Evolutionary conservation across 2,329 filamentous ascomycete genomes (phyloP), one percentile per base, ranked within the genome.

Genomic region (Geosmithia flava): DNA sequence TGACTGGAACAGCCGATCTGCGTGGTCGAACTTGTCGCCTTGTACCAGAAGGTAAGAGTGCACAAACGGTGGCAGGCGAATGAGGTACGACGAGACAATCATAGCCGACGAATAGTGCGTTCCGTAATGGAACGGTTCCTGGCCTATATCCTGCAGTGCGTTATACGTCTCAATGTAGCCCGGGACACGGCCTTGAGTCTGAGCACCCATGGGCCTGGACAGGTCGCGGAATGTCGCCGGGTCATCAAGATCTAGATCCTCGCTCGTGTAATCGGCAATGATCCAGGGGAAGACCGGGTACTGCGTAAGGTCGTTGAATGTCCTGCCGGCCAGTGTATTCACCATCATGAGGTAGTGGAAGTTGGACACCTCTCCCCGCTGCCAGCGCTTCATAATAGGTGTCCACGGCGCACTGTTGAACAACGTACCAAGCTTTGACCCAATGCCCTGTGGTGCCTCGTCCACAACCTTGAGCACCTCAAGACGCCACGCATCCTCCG

Each of bases 241-340:
- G 57, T 97, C 80, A 37, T 80, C 81, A 42, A 98, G 68, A 59
- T 98, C 88, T 11, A 98, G 72, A 60, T 96, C 89, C 17, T 95
- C 85, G 56, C 91, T 97, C 0, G 85, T 91, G 61, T 98, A 98
- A 59, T 98, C 91, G 0, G 93, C 90, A 44, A 98, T 70, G 3
- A 98, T 83, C 93, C 93, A 98, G 0, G 93, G 93, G 54, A 98
- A 98, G 17, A 98, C 90, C 0, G 93, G 93, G 58, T 98, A 98
- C 58, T 98, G 94, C 0, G 93, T 98, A 17, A 98, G 72, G 60
- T 98, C 93, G 59, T 98, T 98, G 69, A 98, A 98, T 0, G 93
- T 97, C 47, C 93, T 76, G 2, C 93, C 93, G 27, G 94, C 94
- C 77, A 98, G 87, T 0, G 93, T 97, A 60, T 98, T 98, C 59